Evolutionary conservation across 1,139 yeast species (phyloP), one percentile per base, ranked within the genome.

Genomic region (Scheffersomyces segobiensis): DNA sequence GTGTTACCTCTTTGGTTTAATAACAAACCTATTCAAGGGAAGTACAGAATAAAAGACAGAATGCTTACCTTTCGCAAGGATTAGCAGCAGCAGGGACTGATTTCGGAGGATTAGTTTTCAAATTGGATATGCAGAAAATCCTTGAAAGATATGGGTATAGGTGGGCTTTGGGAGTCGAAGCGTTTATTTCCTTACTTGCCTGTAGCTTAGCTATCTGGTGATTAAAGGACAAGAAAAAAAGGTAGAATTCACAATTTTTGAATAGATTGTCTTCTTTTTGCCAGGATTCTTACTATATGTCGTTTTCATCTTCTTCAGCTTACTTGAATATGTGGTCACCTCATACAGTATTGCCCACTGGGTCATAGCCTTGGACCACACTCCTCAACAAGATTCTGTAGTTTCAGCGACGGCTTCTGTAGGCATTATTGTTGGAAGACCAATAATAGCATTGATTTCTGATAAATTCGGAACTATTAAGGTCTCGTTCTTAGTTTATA

Each of bases 111-210:
- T n/a, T 48, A 20, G 54, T 63, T 20, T 64, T 56, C 55, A 62
- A 61, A 49, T 59, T 64, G 60, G 65, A 60, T 39, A 62, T 63
- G 66, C 64, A 63, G 53, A 56, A 58, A 26, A 57, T 64, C 19
- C 57, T 64, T 50, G 55, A 62, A 52, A 46, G 49, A 6, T 55
- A 51, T n/a, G 59, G 63, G 3, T 64, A 61, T 22, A 56, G 54
- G 32, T 63, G 67, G 66, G 67, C 67, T 0, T 57, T 64, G 42
- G 55, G 67, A 17, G 61, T 24, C 5, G 26, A 48, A 12, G 21
- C 14, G 17, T 48, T 48, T 7, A 48, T 48, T 48, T 48, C 50
- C 7, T 24, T 48, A 4, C 17, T 48, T n/a, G 50, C 24, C 17
- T 48, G 26, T 48, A 19, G 26, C 5, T 17, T 20, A 5, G 50